Evolutionary conservation across 495 filamentous ascomycete genomes (phyloP), one percentile per base, ranked within the genome.

Genomic region (Clohesyomyces aquaticus): DNA sequence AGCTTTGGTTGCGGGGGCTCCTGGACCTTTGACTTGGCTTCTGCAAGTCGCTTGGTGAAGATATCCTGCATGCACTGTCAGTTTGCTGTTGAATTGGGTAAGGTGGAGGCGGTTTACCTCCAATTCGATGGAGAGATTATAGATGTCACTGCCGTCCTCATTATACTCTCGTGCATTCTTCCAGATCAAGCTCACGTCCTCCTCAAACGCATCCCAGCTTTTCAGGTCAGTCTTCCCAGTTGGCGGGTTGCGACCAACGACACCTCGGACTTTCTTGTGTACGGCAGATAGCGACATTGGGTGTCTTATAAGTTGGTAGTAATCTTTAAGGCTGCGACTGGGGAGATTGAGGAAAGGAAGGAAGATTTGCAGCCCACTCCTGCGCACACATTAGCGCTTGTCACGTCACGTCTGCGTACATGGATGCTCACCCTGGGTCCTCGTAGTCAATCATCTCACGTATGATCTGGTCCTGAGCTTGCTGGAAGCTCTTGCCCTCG

Each of bases 101-200:
- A 18, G 12, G 19, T 11, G 0, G 32, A 54, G 14, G 6, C 6
- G 32, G 14, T 6, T 14, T 78, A 90, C 91, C 82, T 95, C 84
- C 12, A 96, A 81, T 29, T 90, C 81, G 19, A 83, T 83, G 19
- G 90, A 90, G 57, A 91, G 79, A 19, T 80, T 76, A 52, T 81
- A 87, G 41, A 96, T 88, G 16, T 87, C 85, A 68, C 92, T 96
- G 2, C 82, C 89, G 67, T 95, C 91, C 69, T 95, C 91, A 67
- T 96, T 96, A 75, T 92, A 96, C 27, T 85, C 83, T 51, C 87
- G 85, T 3, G 92, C 93, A 76, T 96, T 96, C 38, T 80, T 83
- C 89, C 91, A 95, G 27, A 96, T 87, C 55, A 87, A 82, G 64
- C 81, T 86, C 47, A 90, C 79, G 60, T 88, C 90, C 12, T 88